Conservation (phyloP, 2,329 filamentous ascomycete genomes). For the Fusarium sp. region DNA sequence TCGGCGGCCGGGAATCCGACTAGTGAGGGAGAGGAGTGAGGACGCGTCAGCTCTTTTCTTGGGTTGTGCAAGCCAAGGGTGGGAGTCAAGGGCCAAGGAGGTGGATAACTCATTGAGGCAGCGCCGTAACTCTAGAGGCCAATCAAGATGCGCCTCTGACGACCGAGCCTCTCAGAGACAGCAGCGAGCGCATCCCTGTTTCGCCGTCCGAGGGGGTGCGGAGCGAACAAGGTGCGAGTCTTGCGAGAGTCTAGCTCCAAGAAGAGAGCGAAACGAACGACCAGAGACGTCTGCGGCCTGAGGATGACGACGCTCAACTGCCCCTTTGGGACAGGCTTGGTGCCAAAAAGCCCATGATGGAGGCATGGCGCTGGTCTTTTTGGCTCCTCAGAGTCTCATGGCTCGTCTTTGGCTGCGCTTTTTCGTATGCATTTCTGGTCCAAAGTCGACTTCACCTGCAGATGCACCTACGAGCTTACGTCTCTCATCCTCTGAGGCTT, state of each 20-base stretch:
- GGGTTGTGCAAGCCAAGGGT: conserved; percentile 43
- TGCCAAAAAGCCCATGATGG: conserved; percentile 35
- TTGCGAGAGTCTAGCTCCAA: background rate
- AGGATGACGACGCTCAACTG: conserved; percentile 47
- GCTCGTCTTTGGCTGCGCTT: conserved; percentile 21
- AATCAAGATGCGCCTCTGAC: conserved; percentile 14
- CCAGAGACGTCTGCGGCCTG: conserved; percentile 40
- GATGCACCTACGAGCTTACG: conserved; percentile 39
- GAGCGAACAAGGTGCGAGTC: conserved; percentile 12
- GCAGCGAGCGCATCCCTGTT: conserved; percentile 8
- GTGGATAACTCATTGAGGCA: conserved; percentile 36
- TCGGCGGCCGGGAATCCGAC: conserved; percentile 38
- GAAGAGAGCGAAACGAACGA: conserved; percentile 23
- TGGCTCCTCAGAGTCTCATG: conserved; percentile 6
- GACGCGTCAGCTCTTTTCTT: conserved; percentile 45
- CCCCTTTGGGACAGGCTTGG: conserved; percentile 38
- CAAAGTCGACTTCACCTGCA: conserved; percentile 28
- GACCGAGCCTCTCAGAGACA: conserved; percentile 27
- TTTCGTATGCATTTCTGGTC: conserved; percentile 24
- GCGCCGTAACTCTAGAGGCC: conserved; percentile 12
- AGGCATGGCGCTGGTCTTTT: conserved; percentile 14
- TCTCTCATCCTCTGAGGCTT: conserved; percentile 31
- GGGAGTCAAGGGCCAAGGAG: conserved; percentile 27
- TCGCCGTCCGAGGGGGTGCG: conserved; percentile 16
- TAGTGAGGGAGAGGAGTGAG: conserved; percentile 40